Base-by-base conservation (phyloP, 257 asterid genomes). In the Penstemon newberryi region DNA sequence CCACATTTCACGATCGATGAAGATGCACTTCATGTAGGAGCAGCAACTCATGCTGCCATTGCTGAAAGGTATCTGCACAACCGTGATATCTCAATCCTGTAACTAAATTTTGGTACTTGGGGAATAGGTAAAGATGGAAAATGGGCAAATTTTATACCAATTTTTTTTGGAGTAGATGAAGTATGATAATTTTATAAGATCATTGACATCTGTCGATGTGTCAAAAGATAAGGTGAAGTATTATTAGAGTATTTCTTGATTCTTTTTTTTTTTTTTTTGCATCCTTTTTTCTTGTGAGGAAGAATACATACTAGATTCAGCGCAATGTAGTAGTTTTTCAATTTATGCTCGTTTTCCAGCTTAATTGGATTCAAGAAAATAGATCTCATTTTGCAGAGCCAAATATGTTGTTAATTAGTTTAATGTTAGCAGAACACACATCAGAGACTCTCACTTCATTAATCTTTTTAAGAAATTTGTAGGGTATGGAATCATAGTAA, bases 1-100 rank as follows among this genome's bases (percentile, higher is more conserved):
- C 96, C 99, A 0, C 83, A 83, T 70, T 91, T 94, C 76, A 84
- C 75, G 85, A 84, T 94, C 11, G 99, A 94, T 4, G 99, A 94
- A 78, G 84, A 87, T 67, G 96, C 83, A 55, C 88, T 94, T 2
- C 86, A 85, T 0, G 43, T 88, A 3, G 99, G 99, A 3, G 96
- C 99, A 5, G 96, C 99, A 39, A 71, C 87, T 59, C 91, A 94
- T 63, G 99, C 97, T 44, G 92, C 95, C 68, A 83, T 94, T 69
- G 97, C 96, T 0, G 99, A 91, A 81, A 89, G 96, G 70, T 91
- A 87, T 56, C 89, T 93, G 40, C 63, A 75, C 44, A 84, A 81
- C 1, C 75, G 66, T 3, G 47, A 38, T 5, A 45, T 56, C 72
- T 57, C 76, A 4, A 56, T 56, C 33, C 9, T 73, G 75, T 33